These are phyloP conservation scores for Penicillium expansum DNA, from an alignment of 2,329 filamentous ascomycete species.

Conservation along the genomic window DNA sequence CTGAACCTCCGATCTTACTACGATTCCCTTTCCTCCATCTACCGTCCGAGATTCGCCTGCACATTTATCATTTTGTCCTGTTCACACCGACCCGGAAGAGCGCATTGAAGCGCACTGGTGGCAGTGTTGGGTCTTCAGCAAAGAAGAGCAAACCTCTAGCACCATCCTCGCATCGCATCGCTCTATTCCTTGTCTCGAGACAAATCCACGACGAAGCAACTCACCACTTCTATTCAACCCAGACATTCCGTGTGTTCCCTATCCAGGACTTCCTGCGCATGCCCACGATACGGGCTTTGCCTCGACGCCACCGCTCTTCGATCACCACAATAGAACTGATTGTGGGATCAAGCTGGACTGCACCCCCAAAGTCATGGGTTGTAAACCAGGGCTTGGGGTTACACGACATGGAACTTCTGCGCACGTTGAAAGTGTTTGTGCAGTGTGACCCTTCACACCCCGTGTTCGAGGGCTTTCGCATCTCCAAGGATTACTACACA, in stretches of 20 bases:
- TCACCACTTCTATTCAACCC: slow-evolving; percentile 51
- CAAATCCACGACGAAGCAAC: slow-evolving; percentile 52
- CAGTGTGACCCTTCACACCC: slow-evolving; percentile 55
- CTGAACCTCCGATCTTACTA: slow-evolving; percentile 11
- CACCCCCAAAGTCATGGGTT: slow-evolving; percentile 55
- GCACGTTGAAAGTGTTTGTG: slow-evolving; percentile 56
- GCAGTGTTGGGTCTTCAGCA: slow-evolving; percentile 38
- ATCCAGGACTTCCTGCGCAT: slow-evolving; percentile 49
- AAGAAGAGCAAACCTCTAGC: slow-evolving; percentile 36
- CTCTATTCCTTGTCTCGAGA: slow-evolving; percentile 41
- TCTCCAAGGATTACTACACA: slow-evolving; percentile 57
- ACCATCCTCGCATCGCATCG: slow-evolving; percentile 35
- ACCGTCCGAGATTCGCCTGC: slow-evolving; percentile 53
- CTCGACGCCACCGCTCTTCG: slow-evolving; percentile 50
- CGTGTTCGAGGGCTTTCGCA: slow-evolving; percentile 57
- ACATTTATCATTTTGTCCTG: slow-evolving; percentile 49
- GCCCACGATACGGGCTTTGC: slow-evolving; percentile 50
- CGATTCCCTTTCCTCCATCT: slow-evolving; percentile 54
- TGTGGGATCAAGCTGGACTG: slow-evolving; percentile 59
- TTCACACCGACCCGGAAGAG: slow-evolving; percentile 35
- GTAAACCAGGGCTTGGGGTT: slow-evolving; percentile 52
- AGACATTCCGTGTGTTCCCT: slow-evolving; percentile 55
- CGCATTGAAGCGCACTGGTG: slow-evolving; percentile 28
- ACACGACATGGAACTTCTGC: slow-evolving; percentile 46
- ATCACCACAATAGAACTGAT: slow-evolving; percentile 56